Conservation (phyloP, 495 filamentous ascomycete genomes). For the Astrothelium macrocarpum region DNA sequence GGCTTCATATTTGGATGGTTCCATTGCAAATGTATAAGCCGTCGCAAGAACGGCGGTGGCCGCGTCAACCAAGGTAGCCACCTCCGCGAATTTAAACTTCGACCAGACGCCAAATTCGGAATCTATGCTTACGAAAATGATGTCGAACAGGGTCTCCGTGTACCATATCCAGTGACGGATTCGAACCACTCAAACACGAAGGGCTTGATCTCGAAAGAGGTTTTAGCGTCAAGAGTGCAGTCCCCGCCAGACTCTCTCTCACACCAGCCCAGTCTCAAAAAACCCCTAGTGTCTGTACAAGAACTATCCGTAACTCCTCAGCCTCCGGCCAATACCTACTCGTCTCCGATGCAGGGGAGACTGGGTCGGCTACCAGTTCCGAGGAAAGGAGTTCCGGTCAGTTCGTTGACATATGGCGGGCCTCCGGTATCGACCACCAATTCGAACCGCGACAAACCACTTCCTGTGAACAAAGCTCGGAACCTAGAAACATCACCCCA, state of each 20-base stretch:
- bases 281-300: neutral
- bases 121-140: conserved; percentile 4
- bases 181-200: neutral
- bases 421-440: neutral
- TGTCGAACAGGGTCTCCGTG: neutral
- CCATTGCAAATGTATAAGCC: neutral
- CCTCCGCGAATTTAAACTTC: conserved; percentile 3
- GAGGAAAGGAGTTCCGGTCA: neutral
- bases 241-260: neutral
- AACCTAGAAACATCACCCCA: neutral
- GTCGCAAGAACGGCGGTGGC: neutral
- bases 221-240: neutral
- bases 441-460: neutral
- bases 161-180: neutral
- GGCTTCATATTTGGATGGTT: neutral
- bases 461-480: neutral
- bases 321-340: neutral
- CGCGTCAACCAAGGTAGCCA: neutral
- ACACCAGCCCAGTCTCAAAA: neutral
- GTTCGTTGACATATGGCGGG: neutral
- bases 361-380: neutral
- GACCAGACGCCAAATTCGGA: neutral
- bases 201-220: neutral
- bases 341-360: neutral
- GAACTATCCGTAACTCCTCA: neutral